Conservation (phyloP, 352 stramenopile genomes). For the Phytopythium helicoides region DNA sequence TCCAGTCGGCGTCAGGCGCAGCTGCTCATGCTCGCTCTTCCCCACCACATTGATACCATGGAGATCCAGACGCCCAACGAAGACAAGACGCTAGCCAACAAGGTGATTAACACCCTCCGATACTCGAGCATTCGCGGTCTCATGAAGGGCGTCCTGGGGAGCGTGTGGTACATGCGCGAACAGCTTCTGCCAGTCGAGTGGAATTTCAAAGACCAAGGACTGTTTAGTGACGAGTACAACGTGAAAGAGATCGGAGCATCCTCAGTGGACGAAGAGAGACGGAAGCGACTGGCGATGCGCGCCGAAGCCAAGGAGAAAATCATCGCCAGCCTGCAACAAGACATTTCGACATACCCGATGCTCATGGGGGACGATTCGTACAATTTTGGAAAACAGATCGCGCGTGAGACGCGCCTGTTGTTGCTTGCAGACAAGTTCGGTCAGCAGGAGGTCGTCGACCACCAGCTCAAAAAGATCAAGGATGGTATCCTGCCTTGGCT, state of each 20-base stretch:
- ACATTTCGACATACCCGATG: conserved; percentile 48
- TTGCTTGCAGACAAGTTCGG: conserved; percentile 79
- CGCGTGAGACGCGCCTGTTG: conserved; percentile 61
- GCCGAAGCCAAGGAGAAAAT: conserved; percentile 32
- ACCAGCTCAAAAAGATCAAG: conserved; percentile 58
- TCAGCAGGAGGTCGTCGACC: conserved; percentile 38
- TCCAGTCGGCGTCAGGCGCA: conserved; percentile 11
- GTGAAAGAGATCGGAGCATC: not conserved
- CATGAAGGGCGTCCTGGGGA: conserved; percentile 64
- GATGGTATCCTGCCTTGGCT: conserved; percentile 59
- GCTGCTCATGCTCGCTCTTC: conserved; percentile 71
- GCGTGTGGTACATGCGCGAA: conserved; percentile 67
- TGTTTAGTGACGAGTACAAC: conserved; percentile 43
- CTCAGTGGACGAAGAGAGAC: conserved; percentile 14
- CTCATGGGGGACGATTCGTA: conserved; percentile 59
- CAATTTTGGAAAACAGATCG: conserved; percentile 81
- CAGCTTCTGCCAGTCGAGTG: conserved; percentile 51
- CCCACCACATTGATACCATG: conserved; percentile 69
- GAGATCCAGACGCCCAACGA: conserved; percentile 11
- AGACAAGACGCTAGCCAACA: conserved; percentile 11
- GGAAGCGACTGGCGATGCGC: conserved; percentile 31
- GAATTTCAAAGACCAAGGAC: conserved; percentile 56
- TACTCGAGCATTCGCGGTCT: conserved; percentile 76
- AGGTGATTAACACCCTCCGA: conserved; percentile 35
- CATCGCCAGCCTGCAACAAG: conserved; percentile 33